Evolutionary conservation across 2,329 filamentous ascomycete genomes (phyloP).

Genomic region (Colletotrichum horii): DNA sequence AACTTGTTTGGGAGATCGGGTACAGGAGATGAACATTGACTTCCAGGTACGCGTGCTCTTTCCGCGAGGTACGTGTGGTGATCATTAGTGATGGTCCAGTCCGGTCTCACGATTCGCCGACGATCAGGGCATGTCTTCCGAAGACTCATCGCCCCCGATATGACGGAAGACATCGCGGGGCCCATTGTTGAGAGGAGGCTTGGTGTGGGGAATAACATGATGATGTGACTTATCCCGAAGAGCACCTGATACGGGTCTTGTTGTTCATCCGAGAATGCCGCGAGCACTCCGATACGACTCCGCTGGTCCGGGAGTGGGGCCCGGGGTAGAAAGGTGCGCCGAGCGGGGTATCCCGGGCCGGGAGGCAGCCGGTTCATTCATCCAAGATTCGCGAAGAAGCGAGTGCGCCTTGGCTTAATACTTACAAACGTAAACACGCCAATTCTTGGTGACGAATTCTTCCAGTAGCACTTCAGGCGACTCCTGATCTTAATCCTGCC

Average conservation of each 20-base stretch:
- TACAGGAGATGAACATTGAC: too few relatives aligned
- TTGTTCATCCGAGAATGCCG: not conserved
- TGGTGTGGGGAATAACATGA: not conserved
- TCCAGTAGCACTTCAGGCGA: too few relatives aligned
- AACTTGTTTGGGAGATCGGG: not conserved
- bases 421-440: not conserved
- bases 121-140: not conserved
- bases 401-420: rapidly evolving
- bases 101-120: not conserved
- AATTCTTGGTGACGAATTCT: too few relatives aligned
- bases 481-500: too few relatives aligned
- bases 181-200: not conserved
- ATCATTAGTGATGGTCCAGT: not conserved
- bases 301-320: not conserved
- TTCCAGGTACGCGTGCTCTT: not conserved
- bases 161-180: not conserved
- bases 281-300: not conserved
- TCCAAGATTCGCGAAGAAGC: not conserved
- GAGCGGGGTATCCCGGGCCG: not conserved
- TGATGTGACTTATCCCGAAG: not conserved
- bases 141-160: not conserved
- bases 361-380: not conserved
- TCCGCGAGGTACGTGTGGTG: not conserved
- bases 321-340: not conserved
- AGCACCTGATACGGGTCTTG: not conserved